phyloP scores from a whole-genome alignment of 352 stramenopile species.

The Pythium utonaiense region DNA sequence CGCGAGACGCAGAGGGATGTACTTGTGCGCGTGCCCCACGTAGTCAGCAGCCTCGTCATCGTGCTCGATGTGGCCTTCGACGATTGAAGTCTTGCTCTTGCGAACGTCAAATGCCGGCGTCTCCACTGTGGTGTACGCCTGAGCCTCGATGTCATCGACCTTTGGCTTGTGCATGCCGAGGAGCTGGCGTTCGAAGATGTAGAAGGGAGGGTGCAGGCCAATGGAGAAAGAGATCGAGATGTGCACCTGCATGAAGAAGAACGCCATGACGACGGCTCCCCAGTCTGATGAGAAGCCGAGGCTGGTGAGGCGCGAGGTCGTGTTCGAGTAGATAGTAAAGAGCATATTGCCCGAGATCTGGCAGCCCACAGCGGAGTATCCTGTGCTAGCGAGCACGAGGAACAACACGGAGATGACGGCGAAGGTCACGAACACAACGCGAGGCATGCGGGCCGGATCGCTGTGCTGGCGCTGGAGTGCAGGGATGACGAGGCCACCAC shows the following conservation, averaged over 20 bases:
- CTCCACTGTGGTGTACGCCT: conserved; percentile 6
- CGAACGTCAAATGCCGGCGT: too few species aligned
- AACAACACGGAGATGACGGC: conserved; percentile 25
- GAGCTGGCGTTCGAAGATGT: conserved; percentile 51
- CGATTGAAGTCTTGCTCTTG: conserved; percentile 1
- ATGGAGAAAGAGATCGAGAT: conserved; percentile 42
- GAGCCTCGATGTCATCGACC: too few species aligned
- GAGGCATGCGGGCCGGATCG: conserved; percentile 26
- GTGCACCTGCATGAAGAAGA: conserved; percentile 57
- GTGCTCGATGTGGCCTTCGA: conserved; percentile 10
- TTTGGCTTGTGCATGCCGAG: conserved; percentile 72
- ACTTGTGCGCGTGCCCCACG: conserved; percentile 27
- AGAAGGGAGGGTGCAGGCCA: conserved; percentile 50
- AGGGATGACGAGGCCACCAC: conserved; percentile 27
- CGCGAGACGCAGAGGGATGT: conserved; percentile 42
- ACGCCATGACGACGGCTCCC: conserved; percentile 46
- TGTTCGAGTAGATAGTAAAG: conserved; percentile 36
- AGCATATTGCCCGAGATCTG: conserved; percentile 28
- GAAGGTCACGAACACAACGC: conserved; percentile 25
- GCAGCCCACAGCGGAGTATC: conserved; percentile 21
- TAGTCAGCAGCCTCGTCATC: conserved; percentile 34
- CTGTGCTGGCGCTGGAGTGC: conserved; percentile 13
- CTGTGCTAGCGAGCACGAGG: conserved; percentile 22
- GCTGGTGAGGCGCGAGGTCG: conserved; percentile 24
- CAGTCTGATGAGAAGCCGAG: conserved; percentile 44